phyloP scores from a whole-genome alignment of 257 asterid species.

The Catharanthus roseus region DNA sequence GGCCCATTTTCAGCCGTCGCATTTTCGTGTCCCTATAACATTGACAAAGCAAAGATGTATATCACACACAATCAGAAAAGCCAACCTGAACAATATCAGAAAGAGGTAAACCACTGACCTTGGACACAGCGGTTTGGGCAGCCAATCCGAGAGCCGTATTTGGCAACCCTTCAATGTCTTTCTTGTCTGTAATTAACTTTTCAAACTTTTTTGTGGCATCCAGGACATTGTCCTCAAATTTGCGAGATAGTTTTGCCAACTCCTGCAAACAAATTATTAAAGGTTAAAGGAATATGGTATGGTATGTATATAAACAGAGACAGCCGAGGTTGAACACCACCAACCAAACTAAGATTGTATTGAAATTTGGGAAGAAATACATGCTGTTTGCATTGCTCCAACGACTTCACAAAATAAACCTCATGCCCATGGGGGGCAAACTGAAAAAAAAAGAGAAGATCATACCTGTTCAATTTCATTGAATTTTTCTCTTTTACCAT shows the following conservation, averaged over 20 bases:
- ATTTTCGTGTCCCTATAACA: constrained; percentile 78
- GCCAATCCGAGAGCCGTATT: constrained; percentile 86
- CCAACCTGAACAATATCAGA: background rate
- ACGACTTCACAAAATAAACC: background rate
- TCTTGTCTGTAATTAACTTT: constrained; percentile 81
- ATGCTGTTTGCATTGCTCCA: background rate
- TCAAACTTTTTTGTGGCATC: constrained; percentile 95
- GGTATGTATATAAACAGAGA: background rate
- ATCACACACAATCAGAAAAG: constrained; percentile 7
- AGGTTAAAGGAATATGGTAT: constrained; percentile 4
- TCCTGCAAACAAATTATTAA: constrained; percentile 48
- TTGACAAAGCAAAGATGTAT: constrained; percentile 16
- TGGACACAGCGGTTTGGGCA: constrained; percentile 95
- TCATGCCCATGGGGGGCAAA: too few relatives aligned
- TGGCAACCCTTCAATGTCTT: constrained; percentile 88
- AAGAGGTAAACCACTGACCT: constrained; percentile 37
- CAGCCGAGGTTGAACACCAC: background rate
- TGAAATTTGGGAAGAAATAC: background rate
- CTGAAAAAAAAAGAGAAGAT: constrained; percentile 2
- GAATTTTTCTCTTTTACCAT: constrained; percentile 77
- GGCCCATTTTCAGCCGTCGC: constrained; percentile 95
- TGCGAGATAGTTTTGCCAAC: constrained; percentile 72
- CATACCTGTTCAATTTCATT: constrained; percentile 88
- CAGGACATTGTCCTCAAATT: constrained; percentile 88
- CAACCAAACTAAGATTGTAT: background rate